Evolutionary conservation across 73 alveolate genomes (phyloP).

Genomic region (Vitrella brassicaformis): DNA sequence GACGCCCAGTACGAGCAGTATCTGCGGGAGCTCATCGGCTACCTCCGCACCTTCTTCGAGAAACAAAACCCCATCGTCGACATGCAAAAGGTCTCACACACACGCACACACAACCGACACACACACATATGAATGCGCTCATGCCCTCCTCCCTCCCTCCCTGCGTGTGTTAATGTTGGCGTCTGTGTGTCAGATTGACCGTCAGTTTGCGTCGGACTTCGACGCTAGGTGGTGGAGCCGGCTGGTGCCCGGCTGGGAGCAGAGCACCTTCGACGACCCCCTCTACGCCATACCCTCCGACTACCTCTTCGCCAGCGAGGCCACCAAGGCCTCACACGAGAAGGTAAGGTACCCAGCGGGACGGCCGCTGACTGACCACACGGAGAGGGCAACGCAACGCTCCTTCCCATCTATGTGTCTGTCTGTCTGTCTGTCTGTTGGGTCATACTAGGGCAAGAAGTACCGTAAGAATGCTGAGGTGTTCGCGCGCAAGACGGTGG

Average conservation of each 20-base stretch:
- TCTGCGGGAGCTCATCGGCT: constrained; percentile 19
- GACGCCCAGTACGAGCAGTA: constrained; percentile 2
- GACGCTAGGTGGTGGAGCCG: background rate
- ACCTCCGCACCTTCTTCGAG: constrained; percentile 18
- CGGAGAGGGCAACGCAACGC: too few species aligned
- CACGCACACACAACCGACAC: too few species aligned
- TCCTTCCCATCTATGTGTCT: background rate
- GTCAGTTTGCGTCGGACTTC: background rate
- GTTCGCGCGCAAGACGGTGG: background rate
- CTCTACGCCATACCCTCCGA: background rate
- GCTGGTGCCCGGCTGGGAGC: background rate
- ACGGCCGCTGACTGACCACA: too few species aligned
- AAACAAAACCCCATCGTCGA: constrained; percentile 15
- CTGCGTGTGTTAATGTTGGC: background rate
- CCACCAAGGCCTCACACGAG: background rate
- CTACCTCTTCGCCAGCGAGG: background rate
- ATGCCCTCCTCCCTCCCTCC: too few species aligned
- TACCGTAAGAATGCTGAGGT: background rate
- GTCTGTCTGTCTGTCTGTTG: background rate
- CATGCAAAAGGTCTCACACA: background rate
- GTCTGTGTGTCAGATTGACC: background rate
- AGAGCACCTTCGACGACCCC: background rate
- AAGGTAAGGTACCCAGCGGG: background rate
- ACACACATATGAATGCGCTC: too few species aligned
- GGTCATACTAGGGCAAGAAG: background rate